These are phyloP conservation scores for Trichoderma brevicompactum DNA, from an alignment of 2,329 filamentous ascomycete genomes.

Conservation along the genomic window DNA sequence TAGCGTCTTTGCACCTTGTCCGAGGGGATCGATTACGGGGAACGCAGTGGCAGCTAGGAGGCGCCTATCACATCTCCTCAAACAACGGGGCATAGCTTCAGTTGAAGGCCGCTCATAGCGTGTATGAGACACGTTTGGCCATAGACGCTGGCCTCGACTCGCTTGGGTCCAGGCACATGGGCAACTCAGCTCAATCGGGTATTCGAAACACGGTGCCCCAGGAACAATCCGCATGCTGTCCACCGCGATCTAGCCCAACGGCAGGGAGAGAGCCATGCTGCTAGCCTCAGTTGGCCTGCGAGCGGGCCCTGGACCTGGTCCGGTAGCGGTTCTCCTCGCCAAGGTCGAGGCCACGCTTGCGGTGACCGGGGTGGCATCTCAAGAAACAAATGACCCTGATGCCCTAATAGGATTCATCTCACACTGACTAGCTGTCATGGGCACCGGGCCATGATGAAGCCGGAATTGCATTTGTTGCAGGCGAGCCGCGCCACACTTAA, in stretches of 20 bases:
- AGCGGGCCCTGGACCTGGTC: background rate
- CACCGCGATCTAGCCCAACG: background rate
- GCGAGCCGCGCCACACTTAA: slow-evolving; percentile 26
- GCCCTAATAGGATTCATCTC: slow-evolving; percentile 5
- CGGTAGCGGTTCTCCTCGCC: slow-evolving; percentile 9
- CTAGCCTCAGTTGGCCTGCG: slow-evolving; percentile 11
- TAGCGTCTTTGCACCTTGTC: slow-evolving; percentile 14
- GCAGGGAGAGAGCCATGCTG: background rate
- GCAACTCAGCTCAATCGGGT: slow-evolving; percentile 21
- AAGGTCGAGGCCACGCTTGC: background rate
- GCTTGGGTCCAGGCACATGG: slow-evolving; percentile 15
- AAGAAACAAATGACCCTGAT: slow-evolving; percentile 1
- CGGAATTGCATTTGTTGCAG: slow-evolving; percentile 26
- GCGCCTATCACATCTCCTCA: slow-evolving; percentile 21
- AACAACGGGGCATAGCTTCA: slow-evolving; percentile 22
- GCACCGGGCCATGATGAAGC: slow-evolving; percentile 16
- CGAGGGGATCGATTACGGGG: slow-evolving; percentile 26
- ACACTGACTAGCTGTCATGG: slow-evolving; percentile 15
- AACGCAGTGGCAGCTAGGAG: slow-evolving; percentile 22
- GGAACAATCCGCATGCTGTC: background rate
- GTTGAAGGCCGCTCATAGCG: slow-evolving; percentile 8
- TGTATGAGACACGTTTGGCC: slow-evolving; percentile 32
- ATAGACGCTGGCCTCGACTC: slow-evolving; percentile 17
- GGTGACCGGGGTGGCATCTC: background rate
- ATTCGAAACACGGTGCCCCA: slow-evolving; percentile 14